Percentiles rank a stretch among this genome's conserved stretches.
These are phyloP conservation scores for Cutaneotrichosporon dermatis DNA, from an alignment of 1,284 basidiomycete species.

Conservation along the genomic window DNA sequence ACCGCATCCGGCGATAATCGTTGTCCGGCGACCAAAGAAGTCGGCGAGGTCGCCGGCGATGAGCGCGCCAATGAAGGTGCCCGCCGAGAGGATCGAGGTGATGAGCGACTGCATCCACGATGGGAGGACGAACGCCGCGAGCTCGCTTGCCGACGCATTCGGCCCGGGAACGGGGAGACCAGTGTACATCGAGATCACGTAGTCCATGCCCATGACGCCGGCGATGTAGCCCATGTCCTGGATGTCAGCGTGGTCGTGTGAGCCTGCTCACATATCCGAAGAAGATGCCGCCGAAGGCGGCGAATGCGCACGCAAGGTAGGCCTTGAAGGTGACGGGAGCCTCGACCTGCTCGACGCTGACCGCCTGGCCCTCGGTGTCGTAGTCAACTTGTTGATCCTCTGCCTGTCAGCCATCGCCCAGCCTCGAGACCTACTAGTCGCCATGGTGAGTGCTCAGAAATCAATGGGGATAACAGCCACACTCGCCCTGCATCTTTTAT, in stretches of 20 bases:
- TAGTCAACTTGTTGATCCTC: no score
- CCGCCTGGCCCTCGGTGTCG: no score
- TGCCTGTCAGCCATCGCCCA: no score
- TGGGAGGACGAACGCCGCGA: conserved; percentile 22
- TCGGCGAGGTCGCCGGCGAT: conserved; percentile 51
- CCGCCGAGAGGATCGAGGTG: conserved; percentile 49
- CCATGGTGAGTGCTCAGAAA: no score
- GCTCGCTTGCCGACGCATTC: not conserved
- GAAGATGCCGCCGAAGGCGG: conserved; percentile 75
- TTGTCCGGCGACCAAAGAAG: conserved; percentile 45
- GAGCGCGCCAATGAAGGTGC: conserved; percentile 50
- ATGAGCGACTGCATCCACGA: conserved; percentile 43
- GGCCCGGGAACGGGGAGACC: no score
- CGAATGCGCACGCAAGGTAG: conserved; percentile 58
- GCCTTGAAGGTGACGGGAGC: conserved; percentile 48
- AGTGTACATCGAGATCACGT: conserved; percentile 19
- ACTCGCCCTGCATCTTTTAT: no score
- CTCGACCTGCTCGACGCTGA: conserved; percentile 42
- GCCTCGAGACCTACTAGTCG: no score
- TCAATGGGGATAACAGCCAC: no score
- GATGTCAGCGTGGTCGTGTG: not conserved
- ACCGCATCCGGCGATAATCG: conserved; percentile 47
- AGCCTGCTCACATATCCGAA: conserved; percentile 44
- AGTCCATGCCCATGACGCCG: conserved; percentile 39
- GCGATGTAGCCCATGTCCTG: conserved; percentile 29